A percentile compares a stretch with the other conserved stretches of the same genome.
phyloP scores from a whole-genome alignment of 306 rosid species.

The Trichosanthes cucumerina region DNA sequence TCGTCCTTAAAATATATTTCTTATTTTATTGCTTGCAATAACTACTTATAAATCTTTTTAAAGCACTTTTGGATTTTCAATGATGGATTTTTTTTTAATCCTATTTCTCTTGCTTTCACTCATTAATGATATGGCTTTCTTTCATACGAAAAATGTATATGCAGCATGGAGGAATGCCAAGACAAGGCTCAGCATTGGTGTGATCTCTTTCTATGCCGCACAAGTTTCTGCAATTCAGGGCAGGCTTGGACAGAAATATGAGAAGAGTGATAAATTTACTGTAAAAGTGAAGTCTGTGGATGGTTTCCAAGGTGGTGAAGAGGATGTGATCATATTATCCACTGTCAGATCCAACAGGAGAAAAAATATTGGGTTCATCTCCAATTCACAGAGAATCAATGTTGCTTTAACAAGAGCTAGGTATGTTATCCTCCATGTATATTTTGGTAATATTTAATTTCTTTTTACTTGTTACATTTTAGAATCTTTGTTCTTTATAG shows the following conservation, averaged over 20 bases:
- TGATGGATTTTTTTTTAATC: constrained; percentile 11
- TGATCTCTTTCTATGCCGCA: constrained; percentile 77
- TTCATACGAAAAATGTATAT: constrained; percentile 23
- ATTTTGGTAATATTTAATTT: neutral
- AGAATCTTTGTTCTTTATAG: constrained; percentile 15
- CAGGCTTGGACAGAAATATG: constrained; percentile 34
- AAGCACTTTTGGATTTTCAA: neutral
- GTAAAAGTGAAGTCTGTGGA: constrained; percentile 73
- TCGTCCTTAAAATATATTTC: neutral
- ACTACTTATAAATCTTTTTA: neutral
- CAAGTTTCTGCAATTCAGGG: constrained; percentile 59
- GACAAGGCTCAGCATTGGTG: constrained; percentile 39
- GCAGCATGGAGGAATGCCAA: constrained; percentile 41
- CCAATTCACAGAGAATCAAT: constrained; percentile 47
- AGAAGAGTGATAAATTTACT: constrained; percentile 24
- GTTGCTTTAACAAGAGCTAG: constrained; percentile 84
- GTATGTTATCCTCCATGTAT: constrained; percentile 17
- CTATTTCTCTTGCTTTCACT: neutral
- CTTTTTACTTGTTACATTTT: neutral
- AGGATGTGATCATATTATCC: constrained; percentile 58
- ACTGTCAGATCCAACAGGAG: constrained; percentile 47
- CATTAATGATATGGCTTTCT: neutral
- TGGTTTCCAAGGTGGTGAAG: constrained; percentile 84
- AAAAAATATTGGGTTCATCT: constrained; percentile 37
- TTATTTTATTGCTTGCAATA: neutral